Evolutionary conservation across 441 rosid species (phyloP).

Genomic region (Pelargonium australe): DNA sequence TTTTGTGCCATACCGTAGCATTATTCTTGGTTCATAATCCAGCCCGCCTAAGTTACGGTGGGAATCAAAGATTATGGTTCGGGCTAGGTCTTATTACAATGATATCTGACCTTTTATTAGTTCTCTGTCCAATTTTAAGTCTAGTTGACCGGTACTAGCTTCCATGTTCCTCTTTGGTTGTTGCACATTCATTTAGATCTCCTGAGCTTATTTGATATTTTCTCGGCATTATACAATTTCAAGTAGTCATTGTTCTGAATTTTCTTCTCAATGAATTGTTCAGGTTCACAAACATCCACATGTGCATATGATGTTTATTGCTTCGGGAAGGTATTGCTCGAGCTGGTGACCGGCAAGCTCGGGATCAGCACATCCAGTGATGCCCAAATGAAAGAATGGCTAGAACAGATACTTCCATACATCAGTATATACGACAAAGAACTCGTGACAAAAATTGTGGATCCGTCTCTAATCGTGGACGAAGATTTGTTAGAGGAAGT

Average conservation of each 20-base stretch:
- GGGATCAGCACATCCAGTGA: slow-evolving; percentile 65
- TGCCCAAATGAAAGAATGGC: slow-evolving; percentile 43
- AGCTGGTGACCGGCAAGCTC: slow-evolving; percentile 87
- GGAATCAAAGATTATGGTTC: no score
- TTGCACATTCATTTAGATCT: no score
- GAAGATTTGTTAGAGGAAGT: slow-evolving; percentile 95
- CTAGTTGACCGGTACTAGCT: no score
- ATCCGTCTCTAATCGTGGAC: slow-evolving; percentile 79
- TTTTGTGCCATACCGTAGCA: background rate
- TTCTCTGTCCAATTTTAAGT: no score
- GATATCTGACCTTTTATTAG: no score
- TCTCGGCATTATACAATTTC: background rate
- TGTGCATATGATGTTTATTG: slow-evolving; percentile 88
- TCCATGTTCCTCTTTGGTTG: no score
- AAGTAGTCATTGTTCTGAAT: background rate
- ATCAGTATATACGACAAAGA: slow-evolving; percentile 85
- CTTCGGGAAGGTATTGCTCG: slow-evolving; percentile 93
- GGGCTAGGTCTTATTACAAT: no score
- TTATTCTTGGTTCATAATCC: no score
- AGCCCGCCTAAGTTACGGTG: background rate
- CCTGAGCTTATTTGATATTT: no score
- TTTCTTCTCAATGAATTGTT: slow-evolving; percentile 14
- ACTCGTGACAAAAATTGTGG: slow-evolving; percentile 77
- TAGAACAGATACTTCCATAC: slow-evolving; percentile 63
- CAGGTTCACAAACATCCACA: slow-evolving; percentile 53